A percentile compares a stretch with the other conserved stretches of the same genome.
Conservation (phyloP, 129 eudicot species). For the Solidago caesia region DNA sequence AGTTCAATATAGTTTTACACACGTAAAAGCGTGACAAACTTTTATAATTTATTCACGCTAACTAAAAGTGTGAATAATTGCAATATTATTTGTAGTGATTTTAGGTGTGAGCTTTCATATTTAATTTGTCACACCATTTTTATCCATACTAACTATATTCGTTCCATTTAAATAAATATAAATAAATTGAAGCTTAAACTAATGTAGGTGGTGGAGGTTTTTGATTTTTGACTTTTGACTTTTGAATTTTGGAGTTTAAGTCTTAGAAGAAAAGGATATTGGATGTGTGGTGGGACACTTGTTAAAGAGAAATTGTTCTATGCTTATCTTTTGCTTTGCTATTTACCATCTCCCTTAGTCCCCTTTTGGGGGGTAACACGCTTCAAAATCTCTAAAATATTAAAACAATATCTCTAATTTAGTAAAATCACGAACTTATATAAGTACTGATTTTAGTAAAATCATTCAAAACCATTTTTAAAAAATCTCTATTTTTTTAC, state of each 20-base stretch:
- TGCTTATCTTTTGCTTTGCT: slow-evolving; percentile 15
- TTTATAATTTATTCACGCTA: no score
- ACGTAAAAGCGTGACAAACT: no score
- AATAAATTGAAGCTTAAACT: no score
- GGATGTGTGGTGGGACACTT: slow-evolving; percentile 38
- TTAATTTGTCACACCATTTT: no score
- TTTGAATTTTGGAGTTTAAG: slow-evolving; percentile 42
- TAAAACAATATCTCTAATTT: not conserved
- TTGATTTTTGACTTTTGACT: slow-evolving; percentile 25
- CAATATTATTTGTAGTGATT: no score
- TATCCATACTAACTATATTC: no score
- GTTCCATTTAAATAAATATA: no score
- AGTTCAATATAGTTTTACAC: no score
- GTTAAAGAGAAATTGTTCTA: slow-evolving; percentile 17
- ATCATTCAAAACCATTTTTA: no score
- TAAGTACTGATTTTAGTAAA: not conserved
- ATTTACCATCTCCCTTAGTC: slow-evolving; percentile 33
- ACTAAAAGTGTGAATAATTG: no score
- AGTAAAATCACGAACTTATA: not conserved
- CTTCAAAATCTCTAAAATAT: slow-evolving; percentile 23
- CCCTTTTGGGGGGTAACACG: slow-evolving; percentile 61
- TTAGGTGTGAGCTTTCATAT: no score
- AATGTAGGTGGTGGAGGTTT: slow-evolving; percentile 3
- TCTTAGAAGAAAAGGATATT: slow-evolving; percentile 57
- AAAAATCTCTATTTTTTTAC: no score